Conservation (phyloP, 1,284 basidiomycete genomes). For the Earliella scabrosa region DNA sequence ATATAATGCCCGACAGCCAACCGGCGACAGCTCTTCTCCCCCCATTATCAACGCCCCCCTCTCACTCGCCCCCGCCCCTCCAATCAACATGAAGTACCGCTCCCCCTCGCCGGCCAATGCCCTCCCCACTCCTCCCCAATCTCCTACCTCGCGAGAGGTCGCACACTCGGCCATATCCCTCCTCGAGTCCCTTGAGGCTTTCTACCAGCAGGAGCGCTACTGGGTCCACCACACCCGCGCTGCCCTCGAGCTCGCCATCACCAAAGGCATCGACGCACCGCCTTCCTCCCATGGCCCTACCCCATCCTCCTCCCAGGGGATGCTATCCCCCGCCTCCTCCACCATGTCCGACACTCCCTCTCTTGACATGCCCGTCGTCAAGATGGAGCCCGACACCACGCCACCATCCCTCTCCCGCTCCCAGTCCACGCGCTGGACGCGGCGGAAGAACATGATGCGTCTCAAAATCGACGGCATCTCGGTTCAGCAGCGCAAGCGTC, state of each 20-base stretch:
- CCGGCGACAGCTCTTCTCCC: slow-evolving; percentile 19
- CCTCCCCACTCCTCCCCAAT: slow-evolving; percentile 52
- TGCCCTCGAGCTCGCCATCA: slow-evolving; percentile 37
- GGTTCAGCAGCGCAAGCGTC: slow-evolving; percentile 32
- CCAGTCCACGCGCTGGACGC: slow-evolving; percentile 44
- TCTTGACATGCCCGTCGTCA: slow-evolving; percentile 24
- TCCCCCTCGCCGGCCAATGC: slow-evolving; percentile 31
- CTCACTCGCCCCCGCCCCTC: slow-evolving; percentile 15
- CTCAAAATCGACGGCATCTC: slow-evolving; percentile 51
- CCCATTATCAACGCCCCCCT: slow-evolving; percentile 19
- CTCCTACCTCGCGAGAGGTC: slow-evolving; percentile 40
- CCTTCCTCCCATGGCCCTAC: no score
- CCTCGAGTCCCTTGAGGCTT: slow-evolving; percentile 63
- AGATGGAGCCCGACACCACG: slow-evolving; percentile 32
- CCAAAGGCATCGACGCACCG: slow-evolving; percentile 37
- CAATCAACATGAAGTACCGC: slow-evolving; percentile 31
- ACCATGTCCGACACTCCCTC: slow-evolving; percentile 21
- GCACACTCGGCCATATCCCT: slow-evolving; percentile 52
- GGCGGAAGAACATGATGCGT: slow-evolving; percentile 52
- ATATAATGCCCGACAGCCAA: slow-evolving; percentile 31
- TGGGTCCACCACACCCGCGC: slow-evolving; percentile 60
- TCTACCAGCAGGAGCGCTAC: slow-evolving; percentile 69
- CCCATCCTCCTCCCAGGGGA: slow-evolving; percentile 18
- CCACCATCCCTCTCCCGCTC: slow-evolving; percentile 27
- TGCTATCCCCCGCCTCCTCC: slow-evolving; percentile 23